phyloP scores from a whole-genome alignment of 2,329 filamentous ascomycete species.

The Stagonosporopsis tanaceti region DNA sequence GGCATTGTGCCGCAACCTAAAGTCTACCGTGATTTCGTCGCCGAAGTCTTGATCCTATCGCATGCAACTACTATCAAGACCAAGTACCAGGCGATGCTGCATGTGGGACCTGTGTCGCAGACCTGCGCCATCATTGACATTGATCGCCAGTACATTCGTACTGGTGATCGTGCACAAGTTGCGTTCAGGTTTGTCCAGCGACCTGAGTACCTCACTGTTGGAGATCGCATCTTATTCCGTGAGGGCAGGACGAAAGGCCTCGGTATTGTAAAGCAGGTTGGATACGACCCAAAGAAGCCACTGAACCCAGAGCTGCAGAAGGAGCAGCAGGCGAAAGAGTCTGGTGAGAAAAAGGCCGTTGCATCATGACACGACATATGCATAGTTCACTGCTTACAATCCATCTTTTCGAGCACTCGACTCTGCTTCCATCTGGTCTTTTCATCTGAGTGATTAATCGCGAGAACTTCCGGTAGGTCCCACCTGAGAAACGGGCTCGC shows the following conservation, averaged over 20 bases:
- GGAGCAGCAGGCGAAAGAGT: slow-evolving; percentile 31
- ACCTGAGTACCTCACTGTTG: slow-evolving; percentile 88
- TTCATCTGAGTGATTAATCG: slow-evolving; percentile 8
- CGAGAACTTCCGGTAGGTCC: slow-evolving; percentile 3
- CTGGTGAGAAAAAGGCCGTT: slow-evolving; percentile 20
- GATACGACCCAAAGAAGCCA: slow-evolving; percentile 74
- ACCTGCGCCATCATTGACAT: slow-evolving; percentile 98
- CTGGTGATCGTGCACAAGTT: slow-evolving; percentile 90
- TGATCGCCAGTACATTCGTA: slow-evolving; percentile 92
- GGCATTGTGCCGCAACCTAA: slow-evolving; percentile 55
- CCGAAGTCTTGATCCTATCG: slow-evolving; percentile 90
- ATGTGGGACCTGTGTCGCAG: slow-evolving; percentile 93
- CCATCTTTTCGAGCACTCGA: background rate
- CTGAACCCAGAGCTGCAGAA: slow-evolving; percentile 46
- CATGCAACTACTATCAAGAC: slow-evolving; percentile 97
- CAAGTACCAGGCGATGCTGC: slow-evolving; percentile 97
- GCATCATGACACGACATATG: slow-evolving; percentile 6
- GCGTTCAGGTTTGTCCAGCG: slow-evolving; percentile 95
- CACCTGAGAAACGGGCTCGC: background rate
- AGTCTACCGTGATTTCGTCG: slow-evolving; percentile 60
- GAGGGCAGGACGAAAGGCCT: slow-evolving; percentile 95
- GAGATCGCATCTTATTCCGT: slow-evolving; percentile 89
- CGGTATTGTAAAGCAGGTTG: slow-evolving; percentile 90
- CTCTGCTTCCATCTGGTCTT: background rate
- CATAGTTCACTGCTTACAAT: slow-evolving; percentile 1